phyloP scores from a whole-genome alignment of 2,329 filamentous ascomycete species.

The Penicillium sp. region DNA sequence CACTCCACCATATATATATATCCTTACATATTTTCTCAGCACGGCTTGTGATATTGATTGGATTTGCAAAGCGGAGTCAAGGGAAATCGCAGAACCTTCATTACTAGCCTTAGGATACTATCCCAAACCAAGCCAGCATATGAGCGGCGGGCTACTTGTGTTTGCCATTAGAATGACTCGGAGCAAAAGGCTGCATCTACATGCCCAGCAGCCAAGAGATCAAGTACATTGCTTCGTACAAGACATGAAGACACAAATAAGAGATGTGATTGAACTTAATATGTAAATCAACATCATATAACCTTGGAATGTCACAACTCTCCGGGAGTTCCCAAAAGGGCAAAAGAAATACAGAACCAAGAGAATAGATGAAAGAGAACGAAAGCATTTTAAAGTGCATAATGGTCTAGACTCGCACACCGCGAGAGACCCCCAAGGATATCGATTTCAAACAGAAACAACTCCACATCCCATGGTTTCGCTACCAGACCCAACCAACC shows the following conservation, averaged over 20 bases:
- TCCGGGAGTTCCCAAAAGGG: constrained; percentile 13
- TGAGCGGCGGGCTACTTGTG: neutral
- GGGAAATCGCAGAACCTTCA: neutral
- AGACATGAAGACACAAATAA: constrained; percentile 5
- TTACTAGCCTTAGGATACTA: neutral
- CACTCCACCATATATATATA: neutral
- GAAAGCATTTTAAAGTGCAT: constrained; percentile 23
- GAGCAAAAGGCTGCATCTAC: neutral
- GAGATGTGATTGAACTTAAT: constrained; percentile 13
- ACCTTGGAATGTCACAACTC: constrained; percentile 4
- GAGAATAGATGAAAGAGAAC: constrained; percentile 4
- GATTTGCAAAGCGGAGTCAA: neutral
- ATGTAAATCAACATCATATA: constrained; percentile 11
- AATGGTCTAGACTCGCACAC: constrained; percentile 26
- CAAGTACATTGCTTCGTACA: neutral
- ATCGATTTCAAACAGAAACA: constrained; percentile 25
- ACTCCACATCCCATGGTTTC: constrained; percentile 36
- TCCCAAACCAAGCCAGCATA: neutral
- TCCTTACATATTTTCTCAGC: neutral
- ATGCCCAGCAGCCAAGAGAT: neutral
- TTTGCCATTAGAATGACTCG: neutral
- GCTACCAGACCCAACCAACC: constrained; percentile 25
- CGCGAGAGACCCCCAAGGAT: constrained; percentile 26
- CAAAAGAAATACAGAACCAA: constrained; percentile 7
- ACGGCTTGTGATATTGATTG: neutral